Conservation (phyloP, 148 eudicot species). For the Spergularia marina region DNA sequence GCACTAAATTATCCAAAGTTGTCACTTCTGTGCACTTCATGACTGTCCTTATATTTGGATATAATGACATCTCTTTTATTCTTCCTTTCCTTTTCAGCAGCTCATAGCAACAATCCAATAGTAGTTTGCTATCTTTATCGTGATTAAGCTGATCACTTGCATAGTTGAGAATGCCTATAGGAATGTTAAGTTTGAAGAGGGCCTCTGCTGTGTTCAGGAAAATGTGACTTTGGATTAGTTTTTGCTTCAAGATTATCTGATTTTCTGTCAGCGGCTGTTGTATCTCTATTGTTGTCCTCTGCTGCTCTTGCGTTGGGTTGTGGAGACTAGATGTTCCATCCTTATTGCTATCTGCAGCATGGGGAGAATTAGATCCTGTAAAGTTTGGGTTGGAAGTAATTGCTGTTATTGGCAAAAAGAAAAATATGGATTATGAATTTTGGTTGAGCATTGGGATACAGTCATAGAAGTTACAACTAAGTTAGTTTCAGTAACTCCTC, state of each 20-base stretch:
- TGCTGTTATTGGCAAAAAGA: background rate
- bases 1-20: slow-evolving; percentile 68
- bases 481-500: background rate
- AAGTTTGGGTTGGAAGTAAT: background rate
- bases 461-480: background rate
- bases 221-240: slow-evolving; percentile 55
- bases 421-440: background rate
- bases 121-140: slow-evolving; percentile 42
- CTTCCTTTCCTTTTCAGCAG: slow-evolving; percentile 72
- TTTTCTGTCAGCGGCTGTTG: slow-evolving; percentile 55
- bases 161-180: slow-evolving; percentile 47
- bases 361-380: background rate
- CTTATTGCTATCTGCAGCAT: slow-evolving; percentile 36
- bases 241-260: slow-evolving; percentile 65
- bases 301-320: slow-evolving; percentile 22
- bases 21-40: slow-evolving; percentile 22
- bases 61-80: slow-evolving; percentile 44
- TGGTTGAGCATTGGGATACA: background rate
- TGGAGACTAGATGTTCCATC: slow-evolving; percentile 18
- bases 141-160: slow-evolving; percentile 41
- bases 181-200: slow-evolving; percentile 76
- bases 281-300: slow-evolving; percentile 24
- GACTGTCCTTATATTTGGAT: slow-evolving; percentile 35
- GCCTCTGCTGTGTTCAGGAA: slow-evolving; percentile 83
- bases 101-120: slow-evolving; percentile 60